Base-by-base conservation (phyloP, 2,329 filamentous ascomycete genomes). In the Penicillium frequentans region DNA sequence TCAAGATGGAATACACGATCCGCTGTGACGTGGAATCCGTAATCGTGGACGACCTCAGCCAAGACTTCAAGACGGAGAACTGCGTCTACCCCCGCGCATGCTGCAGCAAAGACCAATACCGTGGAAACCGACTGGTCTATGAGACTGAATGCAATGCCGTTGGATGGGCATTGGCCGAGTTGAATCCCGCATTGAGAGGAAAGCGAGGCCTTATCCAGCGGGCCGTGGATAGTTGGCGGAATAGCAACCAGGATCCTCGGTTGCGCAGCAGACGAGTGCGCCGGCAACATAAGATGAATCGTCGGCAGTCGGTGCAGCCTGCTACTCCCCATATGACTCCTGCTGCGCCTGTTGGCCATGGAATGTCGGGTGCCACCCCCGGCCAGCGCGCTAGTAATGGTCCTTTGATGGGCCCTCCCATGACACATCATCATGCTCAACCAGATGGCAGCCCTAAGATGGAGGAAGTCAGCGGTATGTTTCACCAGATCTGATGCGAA, bases 1-100 rank as follows among this genome's bases (percentile, higher is more conserved):
- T 98, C 65, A 99, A 99, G 85, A 96, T 98, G 92, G 93, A 98
- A 76, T 99, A 99, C 78, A 97, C 93, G 1, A 99, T 99, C 68
- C 89, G 95, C 52, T 98, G 95, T 73, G 95, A 98, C 68, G 95
- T 98, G 21, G 95, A 98, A 78, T 97, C 93, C 0, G 92, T 99
- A 60, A 92, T 93, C 70, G 92, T 93, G 45, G 92, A 97, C 55
- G 88, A 88, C 60, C 83, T 99, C 19, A 85, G 86, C 45, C 81
- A 86, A 62, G 93, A 98, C 63, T 98, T 98, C 84, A 98, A 96
- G 81, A 91, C 91, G 9, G 93, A 97, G 74, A 99, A 99, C 78
- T 98, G 95, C 73, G 95, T 99, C 14, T 99, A 98, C 72, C 95
- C 95, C 3, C 86, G 95, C 58, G 95, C 95, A 4, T 97, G 93